These are phyloP conservation scores for Epichloe sibirici DNA, from an alignment of 2,329 filamentous ascomycete genomes.

Conservation along the genomic window DNA sequence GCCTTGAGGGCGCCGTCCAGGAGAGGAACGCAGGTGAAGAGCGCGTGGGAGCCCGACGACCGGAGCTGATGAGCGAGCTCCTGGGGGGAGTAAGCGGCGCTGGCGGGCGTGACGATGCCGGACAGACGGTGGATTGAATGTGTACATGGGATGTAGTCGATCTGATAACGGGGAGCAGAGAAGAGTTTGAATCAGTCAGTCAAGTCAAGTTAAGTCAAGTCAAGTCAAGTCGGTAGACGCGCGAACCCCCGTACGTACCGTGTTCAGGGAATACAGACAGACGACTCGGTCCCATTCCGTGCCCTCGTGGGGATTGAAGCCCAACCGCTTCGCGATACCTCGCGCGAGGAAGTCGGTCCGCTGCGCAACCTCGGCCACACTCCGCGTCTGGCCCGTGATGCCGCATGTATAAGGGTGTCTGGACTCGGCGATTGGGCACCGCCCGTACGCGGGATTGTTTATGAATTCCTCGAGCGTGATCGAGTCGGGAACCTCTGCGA, in stretches of 20 bases:
- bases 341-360: slow-evolving; percentile 56
- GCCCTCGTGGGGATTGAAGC: slow-evolving; percentile 56
- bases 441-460: slow-evolving; percentile 57
- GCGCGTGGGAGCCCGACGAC: slow-evolving; percentile 53
- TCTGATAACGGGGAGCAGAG: slow-evolving; percentile 26
- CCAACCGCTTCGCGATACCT: slow-evolving; percentile 57
- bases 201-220: too few relatives aligned
- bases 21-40: slow-evolving; percentile 61
- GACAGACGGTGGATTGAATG: slow-evolving; percentile 65
- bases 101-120: slow-evolving; percentile 64
- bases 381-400: slow-evolving; percentile 55
- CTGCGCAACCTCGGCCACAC: slow-evolving; percentile 47
- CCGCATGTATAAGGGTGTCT: slow-evolving; percentile 67
- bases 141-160: slow-evolving; percentile 61
- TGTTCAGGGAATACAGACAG: slow-evolving; percentile 68
- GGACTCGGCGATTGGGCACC: slow-evolving; percentile 49
- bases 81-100: slow-evolving; percentile 56
- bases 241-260: slow-evolving; percentile 30
- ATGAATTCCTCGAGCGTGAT: slow-evolving; percentile 69
- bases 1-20: slow-evolving; percentile 52
- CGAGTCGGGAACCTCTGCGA: slow-evolving; percentile 53
- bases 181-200: too few relatives aligned
- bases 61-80: slow-evolving; percentile 64
- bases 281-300: slow-evolving; percentile 75
- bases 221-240: too few relatives aligned